These are phyloP conservation scores for Talaromyces sp. DNA, from an alignment of 2,329 filamentous ascomycete species.

Conservation along the genomic window DNA sequence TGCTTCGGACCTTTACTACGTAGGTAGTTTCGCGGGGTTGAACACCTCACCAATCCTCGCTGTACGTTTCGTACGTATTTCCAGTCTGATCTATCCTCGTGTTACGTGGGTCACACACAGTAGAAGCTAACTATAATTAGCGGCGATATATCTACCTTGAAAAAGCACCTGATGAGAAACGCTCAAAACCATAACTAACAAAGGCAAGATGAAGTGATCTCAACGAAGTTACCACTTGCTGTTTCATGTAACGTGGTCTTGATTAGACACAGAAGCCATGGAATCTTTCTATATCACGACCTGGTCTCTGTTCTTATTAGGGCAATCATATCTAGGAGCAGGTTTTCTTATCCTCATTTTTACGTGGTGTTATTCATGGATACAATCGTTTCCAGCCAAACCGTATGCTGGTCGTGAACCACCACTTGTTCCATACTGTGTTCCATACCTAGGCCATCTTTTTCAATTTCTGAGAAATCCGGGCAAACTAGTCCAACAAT, in stretches of 20 bases:
- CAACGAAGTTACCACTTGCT: neutral
- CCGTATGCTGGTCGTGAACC: conserved; percentile 9
- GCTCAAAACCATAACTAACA: neutral
- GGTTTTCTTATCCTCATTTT: neutral
- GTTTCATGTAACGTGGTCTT: neutral
- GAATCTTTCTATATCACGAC: neutral
- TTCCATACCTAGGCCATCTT: conserved; percentile 17
- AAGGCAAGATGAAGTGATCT: neutral
- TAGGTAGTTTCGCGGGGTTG: neutral
- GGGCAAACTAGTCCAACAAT: conserved; percentile 8
- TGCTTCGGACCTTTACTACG: neutral
- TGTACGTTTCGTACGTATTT: neutral
- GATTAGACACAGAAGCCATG: neutral
- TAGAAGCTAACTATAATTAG: neutral
- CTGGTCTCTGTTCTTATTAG: neutral
- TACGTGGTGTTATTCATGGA: conserved; percentile 1
- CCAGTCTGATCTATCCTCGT: neutral
- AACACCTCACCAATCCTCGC: neutral
- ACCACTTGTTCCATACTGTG: conserved; percentile 11
- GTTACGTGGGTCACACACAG: neutral
- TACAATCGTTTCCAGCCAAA: neutral
- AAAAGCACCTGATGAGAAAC: neutral
- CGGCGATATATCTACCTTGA: neutral
- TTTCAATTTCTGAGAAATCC: conserved; percentile 13
- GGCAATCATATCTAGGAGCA: neutral